phyloP scores from a whole-genome alignment of 768 basidiomycete genomes.

The Calocera cornea region DNA sequence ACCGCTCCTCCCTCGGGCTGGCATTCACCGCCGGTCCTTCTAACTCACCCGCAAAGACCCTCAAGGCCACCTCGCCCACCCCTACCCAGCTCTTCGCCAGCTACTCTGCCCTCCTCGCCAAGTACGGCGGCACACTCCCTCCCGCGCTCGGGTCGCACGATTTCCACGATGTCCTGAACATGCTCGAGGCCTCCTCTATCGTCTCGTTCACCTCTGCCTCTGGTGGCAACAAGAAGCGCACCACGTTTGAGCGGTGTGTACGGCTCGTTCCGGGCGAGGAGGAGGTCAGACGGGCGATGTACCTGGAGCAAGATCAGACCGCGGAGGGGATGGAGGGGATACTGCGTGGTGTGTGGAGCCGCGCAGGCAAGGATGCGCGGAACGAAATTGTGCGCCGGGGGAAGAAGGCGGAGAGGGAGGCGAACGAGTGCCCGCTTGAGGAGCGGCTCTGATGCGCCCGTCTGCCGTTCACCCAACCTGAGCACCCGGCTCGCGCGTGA shows the following conservation, averaged over 20 bases:
- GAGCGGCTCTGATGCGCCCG: not conserved
- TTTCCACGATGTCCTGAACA: not conserved
- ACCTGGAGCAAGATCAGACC: not conserved
- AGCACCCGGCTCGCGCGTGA: not conserved
- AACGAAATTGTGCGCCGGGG: not conserved
- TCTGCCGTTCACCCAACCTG: too few relatives aligned
- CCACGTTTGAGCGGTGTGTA: not conserved
- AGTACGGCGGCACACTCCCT: not conserved
- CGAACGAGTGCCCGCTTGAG: not conserved
- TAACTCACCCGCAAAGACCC: not conserved
- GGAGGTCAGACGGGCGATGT: not conserved
- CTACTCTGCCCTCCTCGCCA: not conserved
- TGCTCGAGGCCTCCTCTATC: constrained; percentile 1
- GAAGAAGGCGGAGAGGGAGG: not conserved
- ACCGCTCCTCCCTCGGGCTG: not conserved
- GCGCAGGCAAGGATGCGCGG: not conserved
- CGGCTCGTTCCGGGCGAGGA: not conserved
- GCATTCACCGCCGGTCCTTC: not conserved
- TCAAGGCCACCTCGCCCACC: not conserved
- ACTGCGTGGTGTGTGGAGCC: not conserved
- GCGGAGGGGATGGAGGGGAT: not conserved
- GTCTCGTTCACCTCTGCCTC: not conserved
- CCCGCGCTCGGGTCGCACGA: not conserved
- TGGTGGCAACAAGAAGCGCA: not conserved
- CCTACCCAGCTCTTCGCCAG: not conserved